These are phyloP conservation scores for Paraphoma chrysanthemicola DNA, from an alignment of 2,329 filamentous ascomycete species.

Conservation along the genomic window DNA sequence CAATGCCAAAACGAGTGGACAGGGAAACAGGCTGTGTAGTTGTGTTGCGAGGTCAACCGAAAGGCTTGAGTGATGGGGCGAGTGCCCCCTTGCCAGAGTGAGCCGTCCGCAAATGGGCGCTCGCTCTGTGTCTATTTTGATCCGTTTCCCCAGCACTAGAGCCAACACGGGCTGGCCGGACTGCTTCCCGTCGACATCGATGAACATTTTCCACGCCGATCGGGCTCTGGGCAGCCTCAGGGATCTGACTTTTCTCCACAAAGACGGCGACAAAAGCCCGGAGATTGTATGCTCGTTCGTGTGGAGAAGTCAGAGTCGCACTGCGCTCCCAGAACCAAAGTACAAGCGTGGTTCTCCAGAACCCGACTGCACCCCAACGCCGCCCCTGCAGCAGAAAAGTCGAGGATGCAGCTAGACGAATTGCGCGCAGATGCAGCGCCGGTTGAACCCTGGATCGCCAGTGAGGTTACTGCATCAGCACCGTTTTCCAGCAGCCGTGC, in stretches of 20 bases:
- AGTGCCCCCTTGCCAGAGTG: slow-evolving; percentile 12
- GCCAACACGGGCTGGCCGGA: slow-evolving; percentile 8
- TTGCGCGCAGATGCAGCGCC: slow-evolving; percentile 12
- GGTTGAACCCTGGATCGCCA: slow-evolving; percentile 7
- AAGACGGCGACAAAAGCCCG: not conserved
- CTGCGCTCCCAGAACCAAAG: slow-evolving; percentile 1
- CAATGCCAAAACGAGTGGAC: slow-evolving; percentile 29
- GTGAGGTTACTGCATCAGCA: not conserved
- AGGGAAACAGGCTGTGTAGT: slow-evolving; percentile 3
- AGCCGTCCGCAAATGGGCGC: slow-evolving; percentile 11
- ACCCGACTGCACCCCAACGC: not conserved
- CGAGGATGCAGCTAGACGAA: slow-evolving; percentile 11
- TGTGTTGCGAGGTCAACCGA: slow-evolving; percentile 37
- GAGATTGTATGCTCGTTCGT: not conserved
- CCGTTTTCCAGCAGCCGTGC: not conserved
- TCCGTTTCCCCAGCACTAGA: slow-evolving; percentile 13
- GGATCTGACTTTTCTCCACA: not conserved
- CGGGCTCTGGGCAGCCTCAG: not conserved
- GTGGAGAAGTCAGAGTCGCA: not conserved
- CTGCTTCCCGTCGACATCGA: not conserved
- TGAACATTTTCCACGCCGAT: slow-evolving; percentile 5
- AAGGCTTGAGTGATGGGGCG: slow-evolving; percentile 14
- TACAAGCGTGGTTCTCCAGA: not conserved
- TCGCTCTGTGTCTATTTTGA: slow-evolving; percentile 21
- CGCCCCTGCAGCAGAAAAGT: slow-evolving; percentile 12